Evolutionary conservation across 257 asterid genomes (phyloP).

Genomic region (Catharanthus roseus): DNA sequence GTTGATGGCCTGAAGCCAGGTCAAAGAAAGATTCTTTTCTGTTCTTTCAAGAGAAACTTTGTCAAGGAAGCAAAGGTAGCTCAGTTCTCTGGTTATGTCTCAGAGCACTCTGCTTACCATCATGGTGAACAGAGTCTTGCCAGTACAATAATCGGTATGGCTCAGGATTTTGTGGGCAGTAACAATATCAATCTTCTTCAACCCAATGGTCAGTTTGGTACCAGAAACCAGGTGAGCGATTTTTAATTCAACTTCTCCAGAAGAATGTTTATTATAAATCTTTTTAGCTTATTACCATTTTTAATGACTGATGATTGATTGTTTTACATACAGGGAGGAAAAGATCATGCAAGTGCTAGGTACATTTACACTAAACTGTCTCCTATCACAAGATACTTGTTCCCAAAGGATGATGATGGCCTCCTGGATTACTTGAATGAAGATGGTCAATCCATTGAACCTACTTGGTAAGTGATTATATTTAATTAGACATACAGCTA

Average conservation of each 20-base stretch:
- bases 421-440: constrained; percentile 79
- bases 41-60: constrained; percentile 88
- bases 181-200: constrained; percentile 82
- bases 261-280: neutral
- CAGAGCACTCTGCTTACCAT: constrained; percentile 98
- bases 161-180: constrained; percentile 91
- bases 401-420: constrained; percentile 83
- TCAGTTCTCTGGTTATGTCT: constrained; percentile 93
- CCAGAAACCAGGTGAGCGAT: constrained; percentile 65
- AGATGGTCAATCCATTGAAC: constrained; percentile 92
- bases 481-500: neutral
- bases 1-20: constrained; percentile 99
- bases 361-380: constrained; percentile 70
- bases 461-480: constrained; percentile 57
- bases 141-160: constrained; percentile 93
- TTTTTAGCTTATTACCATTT: neutral
- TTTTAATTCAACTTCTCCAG: neutral
- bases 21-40: constrained; percentile 88
- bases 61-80: constrained; percentile 83
- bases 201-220: constrained; percentile 98
- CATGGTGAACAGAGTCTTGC: constrained; percentile 98
- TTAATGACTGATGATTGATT: constrained; percentile 3
- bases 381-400: constrained; percentile 62
- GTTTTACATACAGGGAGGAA: constrained; percentile 67
- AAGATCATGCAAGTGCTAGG: constrained; percentile 97